These are phyloP conservation scores for Solanum gandarillasii DNA, from an alignment of 257 asterid species.

Conservation along the genomic window DNA sequence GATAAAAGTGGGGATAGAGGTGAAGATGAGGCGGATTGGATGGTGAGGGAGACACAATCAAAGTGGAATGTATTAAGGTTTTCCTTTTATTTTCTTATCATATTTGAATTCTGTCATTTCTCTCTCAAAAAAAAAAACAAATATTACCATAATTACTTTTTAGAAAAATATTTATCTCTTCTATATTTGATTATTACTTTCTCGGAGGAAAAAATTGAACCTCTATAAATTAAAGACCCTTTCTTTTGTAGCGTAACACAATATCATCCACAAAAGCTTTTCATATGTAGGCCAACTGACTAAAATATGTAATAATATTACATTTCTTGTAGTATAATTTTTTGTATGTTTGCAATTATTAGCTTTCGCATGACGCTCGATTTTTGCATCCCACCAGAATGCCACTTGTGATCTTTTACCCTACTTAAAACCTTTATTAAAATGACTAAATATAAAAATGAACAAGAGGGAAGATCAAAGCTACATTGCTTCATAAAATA, in stretches of 20 bases:
- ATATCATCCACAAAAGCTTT: too few species aligned
- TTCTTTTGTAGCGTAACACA: not conserved
- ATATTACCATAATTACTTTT: not conserved
- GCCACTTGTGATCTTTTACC: not conserved
- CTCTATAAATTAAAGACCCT: too few species aligned
- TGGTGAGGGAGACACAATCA: not conserved
- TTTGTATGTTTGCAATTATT: too few species aligned
- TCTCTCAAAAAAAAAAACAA: too few species aligned
- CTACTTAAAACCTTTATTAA: not conserved
- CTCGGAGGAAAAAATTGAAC: too few species aligned
- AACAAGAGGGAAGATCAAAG: not conserved
- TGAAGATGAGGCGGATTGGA: not conserved
- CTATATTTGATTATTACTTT: too few species aligned
- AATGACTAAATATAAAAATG: not conserved
- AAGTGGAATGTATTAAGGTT: not conserved
- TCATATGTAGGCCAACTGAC: too few species aligned
- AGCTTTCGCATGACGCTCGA: not conserved
- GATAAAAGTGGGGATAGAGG: too few species aligned
- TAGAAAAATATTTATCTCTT: not conserved
- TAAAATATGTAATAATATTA: too few species aligned
- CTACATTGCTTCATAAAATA: not conserved
- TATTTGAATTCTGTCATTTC: too few species aligned
- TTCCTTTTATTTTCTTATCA: not conserved
- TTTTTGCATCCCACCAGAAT: not conserved
- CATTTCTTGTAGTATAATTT: too few species aligned